Conservation (phyloP, 2,329 filamentous ascomycete genomes). For the Venturia aucupariae region DNA sequence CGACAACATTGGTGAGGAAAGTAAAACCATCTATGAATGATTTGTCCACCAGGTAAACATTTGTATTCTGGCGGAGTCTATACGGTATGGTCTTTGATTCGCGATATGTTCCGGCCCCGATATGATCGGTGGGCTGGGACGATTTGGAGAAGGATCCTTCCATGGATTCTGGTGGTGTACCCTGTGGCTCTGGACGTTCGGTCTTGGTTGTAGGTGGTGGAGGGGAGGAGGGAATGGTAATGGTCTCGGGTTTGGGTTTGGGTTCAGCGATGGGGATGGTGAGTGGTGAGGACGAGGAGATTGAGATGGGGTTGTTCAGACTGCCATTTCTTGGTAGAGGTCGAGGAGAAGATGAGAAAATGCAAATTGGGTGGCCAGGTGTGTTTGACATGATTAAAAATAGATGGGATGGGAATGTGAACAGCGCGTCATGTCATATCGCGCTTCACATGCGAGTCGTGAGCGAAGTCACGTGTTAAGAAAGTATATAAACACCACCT, state of each 20-base stretch:
- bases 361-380: background rate
- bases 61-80: slow-evolving; percentile 10
- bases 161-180: background rate
- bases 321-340: background rate
- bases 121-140: background rate
- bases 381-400: background rate
- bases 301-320: background rate
- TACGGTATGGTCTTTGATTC: background rate
- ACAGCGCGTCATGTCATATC: background rate
- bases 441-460: background rate
- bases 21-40: slow-evolving; percentile 22
- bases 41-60: slow-evolving; percentile 8
- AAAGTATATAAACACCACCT: too few species aligned
- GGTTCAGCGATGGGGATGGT: background rate
- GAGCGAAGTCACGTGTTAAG: slow-evolving; percentile 7
- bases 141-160: background rate
- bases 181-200: background rate
- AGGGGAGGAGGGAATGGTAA: background rate
- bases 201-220: background rate
- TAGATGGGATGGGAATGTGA: background rate
- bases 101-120: background rate
- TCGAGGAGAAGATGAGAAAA: background rate
- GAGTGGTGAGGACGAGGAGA: background rate
- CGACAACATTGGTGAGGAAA: slow-evolving; percentile 56
- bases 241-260: background rate